Evolutionary conservation across 2,329 filamentous ascomycete genomes (phyloP).

Genomic region (Fusarium compactum): DNA sequence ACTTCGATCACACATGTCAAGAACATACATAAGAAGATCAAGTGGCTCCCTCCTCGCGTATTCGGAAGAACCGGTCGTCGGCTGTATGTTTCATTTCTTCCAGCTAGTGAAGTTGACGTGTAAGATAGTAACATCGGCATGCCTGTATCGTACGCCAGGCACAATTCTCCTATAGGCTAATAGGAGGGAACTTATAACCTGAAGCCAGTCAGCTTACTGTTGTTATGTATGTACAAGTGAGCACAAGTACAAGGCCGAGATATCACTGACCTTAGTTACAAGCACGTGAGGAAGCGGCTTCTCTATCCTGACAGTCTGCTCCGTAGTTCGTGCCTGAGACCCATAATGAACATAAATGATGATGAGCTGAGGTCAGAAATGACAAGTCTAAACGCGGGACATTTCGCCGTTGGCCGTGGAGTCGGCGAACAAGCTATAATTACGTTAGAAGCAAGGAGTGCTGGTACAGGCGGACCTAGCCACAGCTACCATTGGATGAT

Average conservation of each 20-base stretch:
- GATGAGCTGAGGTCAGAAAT: constrained; percentile 18
- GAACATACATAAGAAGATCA: constrained; percentile 6
- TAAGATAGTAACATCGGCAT: neutral
- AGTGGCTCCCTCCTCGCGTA: constrained; percentile 1
- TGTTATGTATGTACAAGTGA: neutral
- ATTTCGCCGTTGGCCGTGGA: constrained; percentile 7
- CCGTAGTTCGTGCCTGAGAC: constrained; percentile 5
- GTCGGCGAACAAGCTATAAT: neutral
- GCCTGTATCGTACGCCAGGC: constrained; percentile 6
- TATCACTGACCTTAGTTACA: neutral
- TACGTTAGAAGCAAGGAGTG: neutral
- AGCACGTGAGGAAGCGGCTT: constrained; percentile 20
- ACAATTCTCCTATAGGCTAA: constrained; percentile 22
- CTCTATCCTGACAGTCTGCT: neutral
- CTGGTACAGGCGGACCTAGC: neutral
- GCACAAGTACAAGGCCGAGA: neutral
- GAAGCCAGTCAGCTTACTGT: neutral
- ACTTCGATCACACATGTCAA: neutral
- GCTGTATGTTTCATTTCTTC: neutral
- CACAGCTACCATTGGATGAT: constrained; percentile 1
- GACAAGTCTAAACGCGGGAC: constrained; percentile 4
- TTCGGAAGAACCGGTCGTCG: neutral
- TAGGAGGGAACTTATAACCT: neutral
- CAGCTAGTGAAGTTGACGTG: constrained; percentile 5
- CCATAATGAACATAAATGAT: neutral